Conservation (phyloP, 768 basidiomycete species). For the Suillus brevipes region DNA sequence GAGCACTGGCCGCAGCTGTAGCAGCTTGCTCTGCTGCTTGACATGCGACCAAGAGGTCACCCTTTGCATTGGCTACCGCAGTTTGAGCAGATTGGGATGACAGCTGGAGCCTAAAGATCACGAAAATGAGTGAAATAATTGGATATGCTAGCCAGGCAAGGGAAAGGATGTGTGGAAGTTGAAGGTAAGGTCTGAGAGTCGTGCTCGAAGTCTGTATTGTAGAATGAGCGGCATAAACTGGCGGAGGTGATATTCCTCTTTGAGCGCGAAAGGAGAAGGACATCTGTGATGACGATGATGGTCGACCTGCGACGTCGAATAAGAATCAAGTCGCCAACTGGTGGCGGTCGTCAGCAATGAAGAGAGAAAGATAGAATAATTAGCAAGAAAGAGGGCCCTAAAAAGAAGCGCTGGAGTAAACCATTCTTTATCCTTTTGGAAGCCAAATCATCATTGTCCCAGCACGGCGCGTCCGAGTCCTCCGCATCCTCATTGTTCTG, state of each 20-base stretch:
- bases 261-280: conserved; percentile 27
- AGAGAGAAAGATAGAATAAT: conserved; percentile 8
- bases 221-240: conserved; percentile 57
- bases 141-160: conserved; percentile 92
- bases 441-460: conserved; percentile 14
- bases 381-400: conserved; percentile 13
- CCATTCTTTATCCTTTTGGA: conserved; percentile 27
- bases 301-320: conserved; percentile 41
- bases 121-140: conserved; percentile 83
- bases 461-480: not conserved
- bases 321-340: conserved; percentile 6
- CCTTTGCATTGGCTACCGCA: conserved; percentile 68
- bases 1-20: conserved; percentile 80
- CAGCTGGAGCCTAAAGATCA: conserved; percentile 78
- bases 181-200: conserved; percentile 77
- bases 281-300: conserved; percentile 28
- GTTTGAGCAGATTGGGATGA: conserved; percentile 70
- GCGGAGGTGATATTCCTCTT: conserved; percentile 45
- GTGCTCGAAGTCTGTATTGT: conserved; percentile 27
- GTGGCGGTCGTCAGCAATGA: conserved; percentile 15
- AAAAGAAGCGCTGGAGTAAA: conserved; percentile 7
- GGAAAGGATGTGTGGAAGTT: conserved; percentile 79
- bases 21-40: conserved; percentile 82
- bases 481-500: conserved; percentile 29
- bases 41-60: conserved; percentile 79